A percentile compares a stretch with the other conserved stretches of the same genome.
phyloP scores from a whole-genome alignment of 2,329 filamentous ascomycete genomes.

The Coniochaeta sp. region DNA sequence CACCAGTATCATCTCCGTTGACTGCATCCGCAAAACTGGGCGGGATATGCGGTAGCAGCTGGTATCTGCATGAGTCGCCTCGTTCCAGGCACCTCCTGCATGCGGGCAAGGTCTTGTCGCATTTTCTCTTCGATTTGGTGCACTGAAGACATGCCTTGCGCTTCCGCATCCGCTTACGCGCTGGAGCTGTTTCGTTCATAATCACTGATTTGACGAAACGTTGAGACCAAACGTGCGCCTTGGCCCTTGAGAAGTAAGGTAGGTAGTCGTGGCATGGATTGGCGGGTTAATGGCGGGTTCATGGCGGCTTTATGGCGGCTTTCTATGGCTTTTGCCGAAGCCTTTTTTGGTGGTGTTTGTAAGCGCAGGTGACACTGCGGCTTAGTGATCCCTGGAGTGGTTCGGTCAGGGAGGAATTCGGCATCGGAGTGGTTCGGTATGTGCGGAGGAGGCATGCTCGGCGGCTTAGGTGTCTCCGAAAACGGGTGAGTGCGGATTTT shows the following conservation, averaged over 20 bases:
- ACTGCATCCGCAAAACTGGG: background rate
- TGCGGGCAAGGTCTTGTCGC: slow-evolving; percentile 23
- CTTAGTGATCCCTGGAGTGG: background rate
- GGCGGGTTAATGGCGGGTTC: background rate
- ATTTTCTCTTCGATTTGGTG: slow-evolving; percentile 27
- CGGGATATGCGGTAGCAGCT: background rate
- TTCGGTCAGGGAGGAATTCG: no score
- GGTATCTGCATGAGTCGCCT: background rate
- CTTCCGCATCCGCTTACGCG: background rate
- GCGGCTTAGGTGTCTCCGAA: background rate
- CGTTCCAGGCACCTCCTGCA: slow-evolving; percentile 21
- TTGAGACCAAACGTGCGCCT: no score
- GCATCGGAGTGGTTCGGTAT: no score
- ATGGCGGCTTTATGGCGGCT: background rate
- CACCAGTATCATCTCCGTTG: background rate
- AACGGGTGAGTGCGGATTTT: no score
- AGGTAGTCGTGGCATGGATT: background rate
- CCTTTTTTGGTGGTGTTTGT: background rate
- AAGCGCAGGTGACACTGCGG: background rate
- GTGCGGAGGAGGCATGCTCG: background rate
- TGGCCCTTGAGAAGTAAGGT: background rate
- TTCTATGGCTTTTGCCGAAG: background rate
- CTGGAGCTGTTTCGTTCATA: background rate
- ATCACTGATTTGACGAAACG: background rate
- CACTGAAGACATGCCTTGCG: slow-evolving; percentile 24